phyloP scores from a whole-genome alignment of 208 protist genomes.

The Tritrichomonas foetus region DNA sequence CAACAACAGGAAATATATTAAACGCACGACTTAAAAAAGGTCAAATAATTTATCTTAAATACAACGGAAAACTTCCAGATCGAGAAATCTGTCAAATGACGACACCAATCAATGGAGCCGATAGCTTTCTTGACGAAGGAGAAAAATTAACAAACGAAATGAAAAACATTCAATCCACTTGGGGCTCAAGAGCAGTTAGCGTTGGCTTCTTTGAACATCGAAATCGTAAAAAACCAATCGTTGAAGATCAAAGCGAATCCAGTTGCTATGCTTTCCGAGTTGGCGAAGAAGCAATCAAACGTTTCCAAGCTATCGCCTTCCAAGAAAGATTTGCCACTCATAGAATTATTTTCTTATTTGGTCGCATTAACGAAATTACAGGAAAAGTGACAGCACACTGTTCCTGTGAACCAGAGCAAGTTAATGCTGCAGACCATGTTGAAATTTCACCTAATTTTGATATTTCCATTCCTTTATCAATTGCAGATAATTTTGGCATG shows the following conservation, averaged over 20 bases:
- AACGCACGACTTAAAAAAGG: not conserved
- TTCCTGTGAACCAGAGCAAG: not conserved
- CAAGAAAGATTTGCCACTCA: not conserved
- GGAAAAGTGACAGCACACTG: not conserved
- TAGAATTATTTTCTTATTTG: not conserved
- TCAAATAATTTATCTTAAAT: not conserved
- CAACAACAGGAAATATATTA: too few species aligned
- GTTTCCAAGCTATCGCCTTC: not conserved
- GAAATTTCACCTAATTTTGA: not conserved
- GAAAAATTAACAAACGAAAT: not conserved
- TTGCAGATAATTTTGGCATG: not conserved
- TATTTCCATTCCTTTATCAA: not conserved
- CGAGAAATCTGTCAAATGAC: not conserved
- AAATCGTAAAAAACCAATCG: not conserved
- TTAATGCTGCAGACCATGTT: not conserved
- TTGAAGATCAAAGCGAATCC: not conserved
- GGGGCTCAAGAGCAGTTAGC: not conserved
- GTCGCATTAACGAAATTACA: not conserved
- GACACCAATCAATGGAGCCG: not conserved
- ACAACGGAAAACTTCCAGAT: not conserved
- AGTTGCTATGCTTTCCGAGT: not conserved
- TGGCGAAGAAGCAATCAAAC: not conserved
- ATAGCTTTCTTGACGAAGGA: not conserved
- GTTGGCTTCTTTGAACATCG: not conserved
- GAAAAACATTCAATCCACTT: not conserved